Percentiles rank a stretch among this genome's conserved stretches.
Evolutionary conservation across 2,329 filamentous ascomycete species (phyloP).

Genomic region (Paecilomyces fulvus): DNA sequence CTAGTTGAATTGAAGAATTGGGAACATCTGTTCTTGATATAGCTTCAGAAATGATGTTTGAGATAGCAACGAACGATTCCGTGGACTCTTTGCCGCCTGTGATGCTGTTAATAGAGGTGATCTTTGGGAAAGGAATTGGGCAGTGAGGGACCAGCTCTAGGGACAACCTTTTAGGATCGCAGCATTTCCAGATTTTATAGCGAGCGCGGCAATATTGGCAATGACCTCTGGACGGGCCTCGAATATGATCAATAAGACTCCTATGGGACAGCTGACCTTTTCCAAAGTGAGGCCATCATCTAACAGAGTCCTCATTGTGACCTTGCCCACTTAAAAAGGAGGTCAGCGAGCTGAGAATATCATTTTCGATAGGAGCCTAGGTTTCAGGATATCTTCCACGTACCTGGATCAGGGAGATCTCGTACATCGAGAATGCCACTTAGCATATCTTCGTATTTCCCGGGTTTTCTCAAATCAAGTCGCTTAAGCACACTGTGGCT

Average conservation of each 20-base stretch:
- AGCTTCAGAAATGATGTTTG: slow-evolving; percentile 71
- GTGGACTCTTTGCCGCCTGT: slow-evolving; percentile 89
- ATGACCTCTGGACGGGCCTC: slow-evolving; percentile 97
- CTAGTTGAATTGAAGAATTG: slow-evolving; percentile 80
- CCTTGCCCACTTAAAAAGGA: slow-evolving; percentile 59
- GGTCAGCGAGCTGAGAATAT: neutral
- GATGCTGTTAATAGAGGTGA: slow-evolving; percentile 1
- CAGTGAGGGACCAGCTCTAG: neutral
- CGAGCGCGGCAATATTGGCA: slow-evolving; percentile 90
- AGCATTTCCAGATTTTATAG: slow-evolving; percentile 94
- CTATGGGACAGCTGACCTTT: slow-evolving; percentile 86
- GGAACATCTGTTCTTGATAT: slow-evolving; percentile 67
- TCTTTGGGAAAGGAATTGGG: neutral
- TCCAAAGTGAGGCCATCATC: slow-evolving; percentile 82
- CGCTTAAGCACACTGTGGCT: slow-evolving; percentile 79
- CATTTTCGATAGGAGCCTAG: neutral
- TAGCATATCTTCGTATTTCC: slow-evolving; percentile 97
- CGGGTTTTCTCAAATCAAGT: slow-evolving; percentile 73
- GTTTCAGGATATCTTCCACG: slow-evolving; percentile 20
- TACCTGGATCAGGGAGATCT: slow-evolving; percentile 75
- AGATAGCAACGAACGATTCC: slow-evolving; percentile 89
- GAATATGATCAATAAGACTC: slow-evolving; percentile 96
- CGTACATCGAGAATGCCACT: slow-evolving; percentile 87
- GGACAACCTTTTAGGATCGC: slow-evolving; percentile 77
- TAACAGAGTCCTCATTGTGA: slow-evolving; percentile 73